A percentile compares a stretch with the other conserved stretches of the same genome.
These are phyloP conservation scores for Eimeria mitis DNA, from an alignment of 169 alveolate genomes.

Conservation along the genomic window DNA sequence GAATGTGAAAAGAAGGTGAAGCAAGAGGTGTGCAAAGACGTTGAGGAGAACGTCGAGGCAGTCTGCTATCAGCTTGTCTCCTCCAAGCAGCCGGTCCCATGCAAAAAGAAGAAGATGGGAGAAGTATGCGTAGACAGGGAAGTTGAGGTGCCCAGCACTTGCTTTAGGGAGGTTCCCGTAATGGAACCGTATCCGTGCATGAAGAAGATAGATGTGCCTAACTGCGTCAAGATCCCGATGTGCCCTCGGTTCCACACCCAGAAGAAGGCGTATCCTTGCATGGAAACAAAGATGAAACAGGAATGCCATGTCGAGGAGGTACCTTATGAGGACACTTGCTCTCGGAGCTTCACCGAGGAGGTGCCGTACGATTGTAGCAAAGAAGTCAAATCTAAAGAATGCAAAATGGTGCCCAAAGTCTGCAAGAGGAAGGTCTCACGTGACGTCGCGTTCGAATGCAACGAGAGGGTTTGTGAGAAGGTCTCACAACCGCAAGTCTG, in stretches of 20 bases:
- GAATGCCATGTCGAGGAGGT: constrained; percentile 75
- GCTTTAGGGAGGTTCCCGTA: constrained; percentile 72
- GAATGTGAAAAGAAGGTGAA: constrained; percentile 72
- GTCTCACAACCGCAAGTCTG: constrained; percentile 69
- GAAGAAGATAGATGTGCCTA: constrained; percentile 41
- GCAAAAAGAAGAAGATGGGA: constrained; percentile 70
- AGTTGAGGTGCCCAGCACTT: constrained; percentile 79
- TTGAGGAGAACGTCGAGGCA: constrained; percentile 65
- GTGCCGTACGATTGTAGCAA: constrained; percentile 79
- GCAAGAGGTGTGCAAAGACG: constrained; percentile 73
- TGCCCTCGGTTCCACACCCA: constrained; percentile 68
- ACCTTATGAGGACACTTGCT: constrained; percentile 80
- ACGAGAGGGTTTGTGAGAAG: constrained; percentile 73
- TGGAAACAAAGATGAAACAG: constrained; percentile 75
- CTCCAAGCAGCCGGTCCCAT: constrained; percentile 59
- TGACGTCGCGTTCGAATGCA: constrained; percentile 81
- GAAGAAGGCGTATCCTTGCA: constrained; percentile 76
- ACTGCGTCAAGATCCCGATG: constrained; percentile 50
- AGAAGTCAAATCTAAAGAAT: constrained; percentile 59
- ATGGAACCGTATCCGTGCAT: constrained; percentile 72
- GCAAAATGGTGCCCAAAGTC: constrained; percentile 68
- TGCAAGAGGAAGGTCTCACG: constrained; percentile 70
- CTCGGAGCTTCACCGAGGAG: constrained; percentile 55
- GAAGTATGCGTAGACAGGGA: constrained; percentile 69
- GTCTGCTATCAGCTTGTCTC: constrained; percentile 69